A percentile compares a stretch with the other conserved stretches of the same genome.
Conservation (phyloP, 176 grass and related monocot species). For the Neostapfia colusana region DNA sequence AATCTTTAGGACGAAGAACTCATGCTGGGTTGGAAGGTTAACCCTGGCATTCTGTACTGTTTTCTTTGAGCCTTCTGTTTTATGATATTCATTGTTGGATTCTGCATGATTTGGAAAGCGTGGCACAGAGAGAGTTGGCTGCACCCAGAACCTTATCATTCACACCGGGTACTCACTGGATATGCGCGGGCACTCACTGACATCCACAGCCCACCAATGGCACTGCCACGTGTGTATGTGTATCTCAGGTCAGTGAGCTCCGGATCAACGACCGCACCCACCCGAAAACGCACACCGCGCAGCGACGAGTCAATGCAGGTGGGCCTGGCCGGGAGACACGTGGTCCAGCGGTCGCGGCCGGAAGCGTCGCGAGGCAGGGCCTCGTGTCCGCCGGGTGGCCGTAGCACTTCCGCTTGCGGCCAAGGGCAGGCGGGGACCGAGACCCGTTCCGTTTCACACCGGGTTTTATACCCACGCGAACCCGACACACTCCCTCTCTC, state of each 20-base stretch:
- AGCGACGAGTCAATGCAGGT: constrained; percentile 9
- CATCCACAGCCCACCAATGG: neutral
- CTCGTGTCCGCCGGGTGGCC: constrained; percentile 35
- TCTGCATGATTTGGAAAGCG: constrained; percentile 23
- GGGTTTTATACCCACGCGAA: constrained; percentile 42
- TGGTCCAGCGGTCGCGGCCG: constrained; percentile 21
- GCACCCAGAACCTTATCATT: neutral
- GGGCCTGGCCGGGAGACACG: constrained; percentile 4
- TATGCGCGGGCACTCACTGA: neutral
- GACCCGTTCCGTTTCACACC: constrained; percentile 13
- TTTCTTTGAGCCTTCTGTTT: neutral
- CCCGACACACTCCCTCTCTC: neutral
- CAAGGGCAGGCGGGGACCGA: neutral
- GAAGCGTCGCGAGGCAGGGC: neutral
- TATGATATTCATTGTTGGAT: constrained; percentile 20
- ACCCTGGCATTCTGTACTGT: constrained; percentile 5
- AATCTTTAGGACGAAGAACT: neutral
- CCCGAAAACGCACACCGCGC: neutral
- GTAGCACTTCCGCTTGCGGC: constrained; percentile 16
- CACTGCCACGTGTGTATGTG: no score
- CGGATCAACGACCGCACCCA: no score
- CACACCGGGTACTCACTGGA: no score
- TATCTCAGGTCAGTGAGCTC: no score
- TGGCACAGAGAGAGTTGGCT: neutral
- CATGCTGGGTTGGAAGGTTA: neutral